Evolutionary conservation across 805 yeast species (phyloP), one percentile per base, ranked within the genome.

Genomic region (Debaryomyces prosopidis): DNA sequence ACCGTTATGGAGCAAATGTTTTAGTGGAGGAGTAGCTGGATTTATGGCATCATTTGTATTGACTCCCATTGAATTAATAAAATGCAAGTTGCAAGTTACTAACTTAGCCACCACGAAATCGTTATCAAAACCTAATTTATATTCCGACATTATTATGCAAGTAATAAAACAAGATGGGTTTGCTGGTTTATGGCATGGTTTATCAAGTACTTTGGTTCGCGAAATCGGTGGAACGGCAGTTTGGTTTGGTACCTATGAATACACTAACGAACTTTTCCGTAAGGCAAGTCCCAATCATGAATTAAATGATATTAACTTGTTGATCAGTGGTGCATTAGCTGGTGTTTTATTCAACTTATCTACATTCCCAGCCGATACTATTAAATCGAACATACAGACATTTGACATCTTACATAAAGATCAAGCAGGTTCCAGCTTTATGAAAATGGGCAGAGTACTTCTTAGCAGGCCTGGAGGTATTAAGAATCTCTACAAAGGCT

Each of bases 171-270:
- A 71, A 3, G 71, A 75, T 12, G 97, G 97, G 0, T 5, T 88
- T 0, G 36, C 53, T 8, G 97, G 96, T 0, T 73, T 91, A 48
- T 91, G 96, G 96, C 80, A 80, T 50, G 98, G 98, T 1, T 90
- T 90, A 53, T 70, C 82, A 0, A 84, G 94, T 16, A 91, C 98
- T 0, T 66, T 89, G 39, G 51, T 87, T 2, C 77, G 97, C 55
- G 98, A 91, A 61, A 77, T 88, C 32, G 85, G 90, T 23, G 97
- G 97, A 6, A 87, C 96, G 1, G 88, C 96, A 3, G 84, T 92
- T 1, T 91, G 97, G 97, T 91, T 91, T 68, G 92, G 96, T 0
- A 80, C 94, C 14, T 90, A 90, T 62, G 96, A 90, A 60, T 66
- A 75, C 37, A 67, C 77, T 6, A 62, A 69, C 16, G 55, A 55